Conservation (phyloP, 176 grass and related monocot species). For the Hordeum marinum region DNA sequence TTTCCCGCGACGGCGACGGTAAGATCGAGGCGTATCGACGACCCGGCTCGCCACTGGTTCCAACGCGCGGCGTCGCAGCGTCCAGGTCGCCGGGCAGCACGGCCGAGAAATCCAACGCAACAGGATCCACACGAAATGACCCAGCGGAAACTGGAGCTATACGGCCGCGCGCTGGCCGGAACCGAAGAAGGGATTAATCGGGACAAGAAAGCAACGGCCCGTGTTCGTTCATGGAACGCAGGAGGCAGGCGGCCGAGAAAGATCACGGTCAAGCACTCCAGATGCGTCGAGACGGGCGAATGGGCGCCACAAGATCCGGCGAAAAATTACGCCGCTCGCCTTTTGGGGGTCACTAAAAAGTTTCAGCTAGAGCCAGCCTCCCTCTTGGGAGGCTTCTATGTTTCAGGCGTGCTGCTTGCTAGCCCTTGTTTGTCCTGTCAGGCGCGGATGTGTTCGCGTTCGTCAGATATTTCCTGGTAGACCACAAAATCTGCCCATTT, state of each 20-base stretch:
- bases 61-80: conserved; percentile 26
- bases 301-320: neutral
- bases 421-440: neutral
- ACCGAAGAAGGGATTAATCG: neutral
- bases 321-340: neutral
- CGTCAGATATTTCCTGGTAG: conserved; percentile 4
- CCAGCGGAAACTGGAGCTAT: neutral
- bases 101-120: neutral
- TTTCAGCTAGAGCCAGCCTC: neutral
- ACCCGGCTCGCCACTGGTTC: neutral
- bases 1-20: neutral
- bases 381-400: conserved; percentile 22
- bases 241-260: neutral
- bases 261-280: neutral
- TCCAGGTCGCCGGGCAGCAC: conserved; percentile 31
- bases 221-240: neutral
- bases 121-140: neutral
- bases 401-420: neutral
- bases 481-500: neutral
- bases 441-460: neutral
- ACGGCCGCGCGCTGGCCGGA: neutral
- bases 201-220: conserved; percentile 6
- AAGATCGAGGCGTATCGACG: neutral
- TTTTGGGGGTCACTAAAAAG: conserved; percentile 3
- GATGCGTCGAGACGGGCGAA: neutral